Conservation (phyloP, 805 yeast genomes). For the Yarrowia alimentaria region DNA sequence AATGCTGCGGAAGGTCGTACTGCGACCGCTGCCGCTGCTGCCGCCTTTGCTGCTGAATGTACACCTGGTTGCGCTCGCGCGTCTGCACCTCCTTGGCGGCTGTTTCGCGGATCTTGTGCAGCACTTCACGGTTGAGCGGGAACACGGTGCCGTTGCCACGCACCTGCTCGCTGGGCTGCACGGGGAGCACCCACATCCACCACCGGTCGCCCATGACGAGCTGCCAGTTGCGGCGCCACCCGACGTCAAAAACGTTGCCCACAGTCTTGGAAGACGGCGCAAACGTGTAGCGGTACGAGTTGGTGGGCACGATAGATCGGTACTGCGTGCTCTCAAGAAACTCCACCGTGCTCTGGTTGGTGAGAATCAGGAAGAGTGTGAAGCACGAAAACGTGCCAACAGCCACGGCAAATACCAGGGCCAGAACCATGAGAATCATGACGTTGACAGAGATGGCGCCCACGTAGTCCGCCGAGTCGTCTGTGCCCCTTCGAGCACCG, state of each 20-base stretch:
- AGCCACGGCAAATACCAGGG: constrained; percentile 55
- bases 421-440: constrained; percentile 57
- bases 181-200: constrained; percentile 73
- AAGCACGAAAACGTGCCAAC: constrained; percentile 57
- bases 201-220: constrained; percentile 69
- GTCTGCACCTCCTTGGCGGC: constrained; percentile 18
- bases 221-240: constrained; percentile 58
- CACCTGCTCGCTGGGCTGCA: constrained; percentile 31
- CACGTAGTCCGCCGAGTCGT: constrained; percentile 35
- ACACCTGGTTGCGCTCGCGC: constrained; percentile 26
- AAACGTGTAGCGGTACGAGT: constrained; percentile 42
- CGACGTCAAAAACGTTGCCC: constrained; percentile 78
- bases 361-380: constrained; percentile 48
- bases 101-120: constrained; percentile 5
- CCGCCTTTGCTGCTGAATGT: constrained; percentile 20
- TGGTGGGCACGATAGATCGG: constrained; percentile 40
- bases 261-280: constrained; percentile 46
- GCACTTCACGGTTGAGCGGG: constrained; percentile 15
- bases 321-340: constrained; percentile 45
- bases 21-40: constrained; percentile 15
- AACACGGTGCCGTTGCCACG: constrained; percentile 19
- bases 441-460: constrained; percentile 53
- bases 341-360: constrained; percentile 81
- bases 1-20: constrained; percentile 18
- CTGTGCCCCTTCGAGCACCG: neutral